phyloP scores from a whole-genome alignment of 768 basidiomycete species.

The Hericium rajendrae region DNA sequence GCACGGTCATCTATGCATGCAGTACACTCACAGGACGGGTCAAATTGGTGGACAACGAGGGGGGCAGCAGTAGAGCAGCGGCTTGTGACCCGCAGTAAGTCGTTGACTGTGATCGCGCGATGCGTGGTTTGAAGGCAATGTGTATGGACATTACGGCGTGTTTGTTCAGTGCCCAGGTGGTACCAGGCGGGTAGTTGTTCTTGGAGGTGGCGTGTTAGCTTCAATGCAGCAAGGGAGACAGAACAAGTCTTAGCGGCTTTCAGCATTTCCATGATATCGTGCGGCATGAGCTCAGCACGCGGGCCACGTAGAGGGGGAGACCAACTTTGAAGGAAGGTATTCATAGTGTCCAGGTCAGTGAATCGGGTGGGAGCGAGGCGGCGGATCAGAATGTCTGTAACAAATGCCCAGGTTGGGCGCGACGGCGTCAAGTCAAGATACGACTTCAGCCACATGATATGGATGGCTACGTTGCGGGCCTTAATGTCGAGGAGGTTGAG shows the following conservation, averaged over 20 bases:
- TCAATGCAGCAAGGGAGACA: not conserved
- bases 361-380: not conserved
- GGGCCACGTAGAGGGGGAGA: not conserved
- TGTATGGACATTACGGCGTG: not conserved
- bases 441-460: conserved; percentile 4
- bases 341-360: not conserved
- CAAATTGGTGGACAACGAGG: no score
- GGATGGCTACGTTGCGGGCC: conserved; percentile 4
- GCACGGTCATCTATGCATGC: no score
- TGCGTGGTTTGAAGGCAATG: no score
- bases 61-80: no score
- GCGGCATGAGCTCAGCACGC: not conserved
- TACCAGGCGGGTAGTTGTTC: conserved; percentile 7
- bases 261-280: not conserved
- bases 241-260: not conserved
- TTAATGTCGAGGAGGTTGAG: conserved; percentile 6
- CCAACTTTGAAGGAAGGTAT: conserved; percentile 10
- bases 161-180: conserved; percentile 3
- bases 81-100: no score
- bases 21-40: no score
- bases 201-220: not conserved
- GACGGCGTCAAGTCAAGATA: no score
- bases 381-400: not conserved
- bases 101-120: no score
- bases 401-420: conserved; percentile 16